phyloP scores from a whole-genome alignment of 1,139 yeast species.

The Candida buenavistaensis region DNA sequence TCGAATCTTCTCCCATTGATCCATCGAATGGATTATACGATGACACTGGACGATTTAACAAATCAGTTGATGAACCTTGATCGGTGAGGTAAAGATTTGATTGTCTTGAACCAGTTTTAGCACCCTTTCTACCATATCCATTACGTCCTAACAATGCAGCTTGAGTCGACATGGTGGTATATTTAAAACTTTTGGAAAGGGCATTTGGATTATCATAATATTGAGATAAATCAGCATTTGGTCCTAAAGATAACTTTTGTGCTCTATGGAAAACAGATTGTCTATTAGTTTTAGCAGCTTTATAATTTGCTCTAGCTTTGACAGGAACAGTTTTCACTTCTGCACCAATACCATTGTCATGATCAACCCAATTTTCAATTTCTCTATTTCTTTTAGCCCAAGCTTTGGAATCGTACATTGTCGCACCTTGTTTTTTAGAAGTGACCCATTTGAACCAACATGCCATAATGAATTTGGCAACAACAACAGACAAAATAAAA shows the following conservation, averaged over 20 bases:
- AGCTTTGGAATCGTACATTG: constrained; percentile 49
- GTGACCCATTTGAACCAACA: constrained; percentile 86
- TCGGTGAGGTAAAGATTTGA: constrained; percentile 31
- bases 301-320: constrained; percentile 51
- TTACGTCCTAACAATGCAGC: constrained; percentile 39
- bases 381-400: constrained; percentile 54
- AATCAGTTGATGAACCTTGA: constrained; percentile 36
- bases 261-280: constrained; percentile 45
- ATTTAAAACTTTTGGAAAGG: constrained; percentile 44
- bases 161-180: constrained; percentile 60
- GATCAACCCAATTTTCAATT: constrained; percentile 79
- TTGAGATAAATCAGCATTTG: constrained; percentile 39
- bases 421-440: constrained; percentile 79
- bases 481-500: constrained; percentile 79
- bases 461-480: constrained; percentile 77
- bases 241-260: constrained; percentile 40
- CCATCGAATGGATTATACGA: constrained; percentile 41
- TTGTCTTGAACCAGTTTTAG: constrained; percentile 13
- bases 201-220: constrained; percentile 39
- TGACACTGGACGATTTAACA: constrained; percentile 35
- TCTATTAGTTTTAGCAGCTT: constrained; percentile 40
- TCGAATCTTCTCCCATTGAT: constrained; percentile 33
- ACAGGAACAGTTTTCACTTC: constrained; percentile 57
- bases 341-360: constrained; percentile 48
- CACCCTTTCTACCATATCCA: constrained; percentile 19